These are phyloP conservation scores for Trametes punicea DNA, from an alignment of 768 basidiomycete species.

Conservation along the genomic window DNA sequence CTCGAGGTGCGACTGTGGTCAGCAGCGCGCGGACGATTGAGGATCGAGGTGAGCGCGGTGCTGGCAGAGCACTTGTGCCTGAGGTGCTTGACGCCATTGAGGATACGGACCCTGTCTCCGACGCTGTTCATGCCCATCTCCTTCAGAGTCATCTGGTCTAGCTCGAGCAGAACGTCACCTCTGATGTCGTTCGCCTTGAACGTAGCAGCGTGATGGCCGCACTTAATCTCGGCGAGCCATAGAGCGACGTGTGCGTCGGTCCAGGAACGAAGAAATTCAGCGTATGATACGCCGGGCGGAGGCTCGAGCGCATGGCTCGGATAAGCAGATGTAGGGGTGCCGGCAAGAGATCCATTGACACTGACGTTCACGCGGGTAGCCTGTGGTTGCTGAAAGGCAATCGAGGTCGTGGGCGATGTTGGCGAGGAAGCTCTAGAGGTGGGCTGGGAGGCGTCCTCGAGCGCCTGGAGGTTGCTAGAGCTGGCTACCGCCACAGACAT, in stretches of 20 bases:
- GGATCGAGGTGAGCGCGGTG: conserved; percentile 19
- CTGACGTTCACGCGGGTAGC: conserved; percentile 36
- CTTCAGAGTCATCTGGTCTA: conserved; percentile 82
- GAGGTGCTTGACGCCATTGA: conserved; percentile 79
- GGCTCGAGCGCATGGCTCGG: conserved; percentile 49
- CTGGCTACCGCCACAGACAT: conserved; percentile 29
- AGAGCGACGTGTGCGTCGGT: conserved; percentile 62
- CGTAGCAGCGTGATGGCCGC: conserved; percentile 57
- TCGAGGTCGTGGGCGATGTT: conserved; percentile 35
- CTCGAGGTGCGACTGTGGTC: conserved; percentile 23
- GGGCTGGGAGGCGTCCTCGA: conserved; percentile 38
- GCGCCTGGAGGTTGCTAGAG: conserved; percentile 25
- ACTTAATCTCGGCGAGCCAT: conserved; percentile 81
- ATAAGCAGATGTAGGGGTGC: conserved; percentile 36
- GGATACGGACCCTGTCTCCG: conserved; percentile 86
- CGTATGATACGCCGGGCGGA: conserved; percentile 54
- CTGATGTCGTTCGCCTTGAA: conserved; percentile 90
- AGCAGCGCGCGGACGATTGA: conserved; percentile 22
- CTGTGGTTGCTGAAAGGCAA: conserved; percentile 29
- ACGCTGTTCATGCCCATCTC: conserved; percentile 90
- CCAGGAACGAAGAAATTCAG: conserved; percentile 71
- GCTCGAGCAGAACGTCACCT: conserved; percentile 86
- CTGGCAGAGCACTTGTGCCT: conserved; percentile 49
- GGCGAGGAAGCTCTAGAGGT: conserved; percentile 36
- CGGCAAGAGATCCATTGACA: conserved; percentile 38